phyloP scores from a whole-genome alignment of 176 grass and related monocot species.

The Lolium multiflorum region DNA sequence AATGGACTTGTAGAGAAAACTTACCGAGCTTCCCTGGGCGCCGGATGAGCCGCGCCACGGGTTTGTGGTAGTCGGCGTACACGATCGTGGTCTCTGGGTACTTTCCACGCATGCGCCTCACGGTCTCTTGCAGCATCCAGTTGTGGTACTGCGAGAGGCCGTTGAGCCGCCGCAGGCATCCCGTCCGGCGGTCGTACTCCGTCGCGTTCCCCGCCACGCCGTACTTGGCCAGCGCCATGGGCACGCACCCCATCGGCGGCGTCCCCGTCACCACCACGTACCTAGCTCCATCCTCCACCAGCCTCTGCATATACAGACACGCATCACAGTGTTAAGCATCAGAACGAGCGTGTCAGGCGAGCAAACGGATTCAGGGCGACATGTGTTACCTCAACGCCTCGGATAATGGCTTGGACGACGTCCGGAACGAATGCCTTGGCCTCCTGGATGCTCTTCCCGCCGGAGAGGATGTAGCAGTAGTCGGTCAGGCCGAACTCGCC shows the following conservation, averaged over 20 bases:
- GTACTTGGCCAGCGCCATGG: constrained; percentile 46
- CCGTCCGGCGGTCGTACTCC: constrained; percentile 48
- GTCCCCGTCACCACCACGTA: constrained; percentile 55
- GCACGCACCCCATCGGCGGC: constrained; percentile 46
- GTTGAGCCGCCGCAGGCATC: constrained; percentile 62
- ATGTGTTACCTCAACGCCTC: constrained; percentile 47
- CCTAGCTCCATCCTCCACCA: constrained; percentile 50
- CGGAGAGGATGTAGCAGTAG: constrained; percentile 48
- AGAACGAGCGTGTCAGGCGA: too few relatives aligned
- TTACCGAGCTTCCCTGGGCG: constrained; percentile 46
- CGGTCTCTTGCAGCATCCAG: constrained; percentile 48
- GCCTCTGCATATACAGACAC: constrained; percentile 27
- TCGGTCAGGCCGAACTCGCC: constrained; percentile 74
- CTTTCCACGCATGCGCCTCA: constrained; percentile 25
- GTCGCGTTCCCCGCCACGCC: not conserved
- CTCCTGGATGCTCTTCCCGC: constrained; percentile 47
- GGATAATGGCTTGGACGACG: constrained; percentile 55
- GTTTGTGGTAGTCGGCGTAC: constrained; percentile 61
- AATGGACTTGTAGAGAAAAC: not conserved
- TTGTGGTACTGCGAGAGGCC: constrained; percentile 58
- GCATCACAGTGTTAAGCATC: not conserved
- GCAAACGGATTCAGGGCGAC: not conserved
- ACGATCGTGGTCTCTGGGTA: constrained; percentile 40
- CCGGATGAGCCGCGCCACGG: constrained; percentile 42
- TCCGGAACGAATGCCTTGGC: constrained; percentile 49